Percentiles rank a stretch among this genome's conserved stretches.
Conservation (phyloP, 768 basidiomycete genomes). For the Agrocybe chaxingu region DNA sequence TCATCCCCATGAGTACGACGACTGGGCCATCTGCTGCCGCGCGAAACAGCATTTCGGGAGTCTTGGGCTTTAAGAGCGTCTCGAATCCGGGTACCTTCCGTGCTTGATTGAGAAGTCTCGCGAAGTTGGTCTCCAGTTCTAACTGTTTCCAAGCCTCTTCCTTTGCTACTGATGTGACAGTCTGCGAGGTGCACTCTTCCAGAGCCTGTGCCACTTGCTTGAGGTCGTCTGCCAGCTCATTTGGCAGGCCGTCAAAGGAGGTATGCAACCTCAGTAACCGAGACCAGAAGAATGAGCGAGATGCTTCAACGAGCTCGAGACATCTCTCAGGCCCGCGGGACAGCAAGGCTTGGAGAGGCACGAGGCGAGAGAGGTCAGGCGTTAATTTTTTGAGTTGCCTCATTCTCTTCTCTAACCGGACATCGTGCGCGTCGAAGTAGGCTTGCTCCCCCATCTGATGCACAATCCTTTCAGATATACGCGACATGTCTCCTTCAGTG, state of each 20-base stretch:
- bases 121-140: conserved; percentile 7
- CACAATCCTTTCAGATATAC: conserved; percentile 2
- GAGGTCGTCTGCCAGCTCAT: conserved; percentile 3
- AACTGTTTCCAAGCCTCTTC: conserved; percentile 6
- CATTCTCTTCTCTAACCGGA: conserved; percentile 4
- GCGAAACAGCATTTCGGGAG: conserved; percentile 4
- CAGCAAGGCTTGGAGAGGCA: conserved; percentile 9
- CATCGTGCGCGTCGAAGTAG: conserved; percentile 4
- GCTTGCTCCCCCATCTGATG: background rate
- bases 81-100: conserved; percentile 8
- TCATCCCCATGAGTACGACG: conserved; percentile 5
- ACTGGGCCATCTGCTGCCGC: conserved; percentile 6
- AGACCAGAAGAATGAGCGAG: conserved; percentile 10
- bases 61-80: conserved; percentile 8
- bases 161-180: background rate
- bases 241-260: conserved; percentile 8
- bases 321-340: conserved; percentile 11
- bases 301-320: conserved; percentile 9
- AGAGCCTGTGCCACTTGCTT: conserved; percentile 1
- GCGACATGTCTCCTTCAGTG: conserved; percentile 1
- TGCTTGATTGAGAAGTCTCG: conserved; percentile 1
- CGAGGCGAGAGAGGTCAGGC: conserved; percentile 3
- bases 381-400: conserved; percentile 3
- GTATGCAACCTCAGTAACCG: conserved; percentile 10
- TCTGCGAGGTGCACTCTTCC: conserved; percentile 7